phyloP scores from a whole-genome alignment of 148 eudicot species.

The Euryodendron excelsum region DNA sequence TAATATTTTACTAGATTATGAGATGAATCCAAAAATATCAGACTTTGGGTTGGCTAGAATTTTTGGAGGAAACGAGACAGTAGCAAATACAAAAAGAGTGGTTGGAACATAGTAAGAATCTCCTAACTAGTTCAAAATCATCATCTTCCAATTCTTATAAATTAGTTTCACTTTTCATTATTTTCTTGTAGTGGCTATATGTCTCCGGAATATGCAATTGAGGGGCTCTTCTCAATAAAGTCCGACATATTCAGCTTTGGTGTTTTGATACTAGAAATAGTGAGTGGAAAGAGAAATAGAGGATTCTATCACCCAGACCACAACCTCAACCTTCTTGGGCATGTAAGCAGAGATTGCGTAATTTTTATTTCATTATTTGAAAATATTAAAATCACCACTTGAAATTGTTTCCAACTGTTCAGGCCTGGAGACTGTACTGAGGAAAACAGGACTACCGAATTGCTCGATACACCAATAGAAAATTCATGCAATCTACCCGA shows the following conservation, averaged over 20 bases:
- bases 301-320: conserved; percentile 13
- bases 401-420: not conserved
- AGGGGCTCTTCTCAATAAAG: conserved; percentile 17
- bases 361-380: no score
- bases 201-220: conserved; percentile 21
- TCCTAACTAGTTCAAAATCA: not conserved
- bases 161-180: not conserved
- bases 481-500: not conserved
- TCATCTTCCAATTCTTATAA: not conserved
- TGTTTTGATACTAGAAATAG: conserved; percentile 17
- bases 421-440: conserved; percentile 30
- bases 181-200: conserved; percentile 22
- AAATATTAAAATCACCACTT: not conserved
- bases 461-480: not conserved
- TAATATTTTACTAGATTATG: conserved; percentile 20
- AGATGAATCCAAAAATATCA: conserved; percentile 26
- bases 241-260: conserved; percentile 26
- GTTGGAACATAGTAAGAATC: conserved; percentile 25
- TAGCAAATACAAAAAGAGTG: conserved; percentile 13
- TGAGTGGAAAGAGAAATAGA: conserved; percentile 26
- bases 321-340: conserved; percentile 13
- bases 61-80: conserved; percentile 10
- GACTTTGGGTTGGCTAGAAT: conserved; percentile 26
- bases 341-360: conserved; percentile 14
- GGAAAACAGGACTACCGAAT: conserved; percentile 19